Percentiles rank a stretch among this genome's conserved stretches.
Conservation (phyloP, 1,284 basidiomycete genomes). For the Cryptococcus maquisensis region DNA sequence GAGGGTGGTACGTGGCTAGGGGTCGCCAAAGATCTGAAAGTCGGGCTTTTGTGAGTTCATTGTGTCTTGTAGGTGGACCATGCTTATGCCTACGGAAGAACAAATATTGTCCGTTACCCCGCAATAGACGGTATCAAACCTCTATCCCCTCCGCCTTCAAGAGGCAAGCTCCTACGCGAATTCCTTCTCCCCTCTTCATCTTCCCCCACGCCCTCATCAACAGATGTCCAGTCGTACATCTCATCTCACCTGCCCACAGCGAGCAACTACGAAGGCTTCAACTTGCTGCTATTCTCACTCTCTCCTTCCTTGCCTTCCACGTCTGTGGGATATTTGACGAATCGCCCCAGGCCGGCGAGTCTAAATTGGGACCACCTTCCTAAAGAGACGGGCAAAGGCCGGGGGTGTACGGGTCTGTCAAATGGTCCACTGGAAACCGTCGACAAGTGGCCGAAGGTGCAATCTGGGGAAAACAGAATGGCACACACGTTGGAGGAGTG, state of each 20-base stretch:
- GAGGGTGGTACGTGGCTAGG: constrained; percentile 44
- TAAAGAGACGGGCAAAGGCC: background rate
- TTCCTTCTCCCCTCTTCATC: constrained; percentile 21
- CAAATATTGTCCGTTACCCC: constrained; percentile 36
- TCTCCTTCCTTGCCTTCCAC: constrained; percentile 12
- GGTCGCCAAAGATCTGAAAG: constrained; percentile 33
- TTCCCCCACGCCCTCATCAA: constrained; percentile 4
- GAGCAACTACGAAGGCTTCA: constrained; percentile 43
- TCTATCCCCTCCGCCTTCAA: constrained; percentile 26
- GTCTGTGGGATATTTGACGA: constrained; percentile 35
- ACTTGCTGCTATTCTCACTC: constrained; percentile 43
- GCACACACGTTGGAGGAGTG: constrained; percentile 20
- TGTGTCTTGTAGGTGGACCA: background rate
- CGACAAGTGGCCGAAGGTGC: constrained; percentile 44
- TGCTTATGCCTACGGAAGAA: constrained; percentile 19
- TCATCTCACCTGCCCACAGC: constrained; percentile 8
- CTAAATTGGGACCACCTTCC: background rate
- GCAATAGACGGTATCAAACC: constrained; percentile 12
- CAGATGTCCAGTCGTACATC: constrained; percentile 20
- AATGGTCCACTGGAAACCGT: constrained; percentile 29
- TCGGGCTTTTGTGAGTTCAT: constrained; percentile 39
- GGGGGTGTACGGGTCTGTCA: constrained; percentile 25
- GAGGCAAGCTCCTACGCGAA: constrained; percentile 33
- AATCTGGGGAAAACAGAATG: constrained; percentile 32
- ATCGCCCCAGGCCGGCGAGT: constrained; percentile 27